Evolutionary conservation across 2,329 filamentous ascomycete species (phyloP).

Genomic region (Chaetomium olivaceum): DNA sequence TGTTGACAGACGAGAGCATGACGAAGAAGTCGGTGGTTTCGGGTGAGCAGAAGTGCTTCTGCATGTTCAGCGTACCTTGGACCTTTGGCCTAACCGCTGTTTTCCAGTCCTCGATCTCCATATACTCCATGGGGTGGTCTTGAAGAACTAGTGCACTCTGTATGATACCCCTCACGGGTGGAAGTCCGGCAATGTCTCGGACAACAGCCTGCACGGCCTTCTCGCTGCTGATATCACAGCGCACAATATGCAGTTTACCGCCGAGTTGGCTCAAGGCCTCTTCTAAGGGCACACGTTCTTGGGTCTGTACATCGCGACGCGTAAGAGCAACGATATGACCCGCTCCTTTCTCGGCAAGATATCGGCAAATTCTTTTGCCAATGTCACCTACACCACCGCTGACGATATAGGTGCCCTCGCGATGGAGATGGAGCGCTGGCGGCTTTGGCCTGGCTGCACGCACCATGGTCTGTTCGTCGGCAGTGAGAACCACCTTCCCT

Average conservation of each 20-base stretch:
- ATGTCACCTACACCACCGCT: neutral
- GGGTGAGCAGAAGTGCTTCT: neutral
- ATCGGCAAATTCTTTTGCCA: neutral
- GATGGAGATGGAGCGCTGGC: neutral
- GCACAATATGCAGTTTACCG: neutral
- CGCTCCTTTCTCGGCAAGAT: neutral
- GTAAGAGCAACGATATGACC: neutral
- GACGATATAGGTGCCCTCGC: neutral
- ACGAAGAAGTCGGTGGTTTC: slow-evolving; percentile 1
- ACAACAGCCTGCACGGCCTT: too few species aligned
- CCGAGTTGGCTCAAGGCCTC: neutral
- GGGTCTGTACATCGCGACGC: neutral
- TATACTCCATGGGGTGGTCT: neutral
- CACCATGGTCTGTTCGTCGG: neutral
- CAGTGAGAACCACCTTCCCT: neutral
- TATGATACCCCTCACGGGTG: too few species aligned
- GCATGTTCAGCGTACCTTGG: neutral
- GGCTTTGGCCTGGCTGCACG: neutral
- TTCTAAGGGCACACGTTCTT: neutral
- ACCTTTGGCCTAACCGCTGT: slow-evolving; percentile 1
- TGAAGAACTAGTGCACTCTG: neutral
- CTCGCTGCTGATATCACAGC: neutral
- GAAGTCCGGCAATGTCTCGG: too few species aligned
- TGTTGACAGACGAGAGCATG: neutral
- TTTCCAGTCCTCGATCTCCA: neutral